Base-by-base conservation (phyloP, 441 rosid species). In the Isatis lusitanica region DNA sequence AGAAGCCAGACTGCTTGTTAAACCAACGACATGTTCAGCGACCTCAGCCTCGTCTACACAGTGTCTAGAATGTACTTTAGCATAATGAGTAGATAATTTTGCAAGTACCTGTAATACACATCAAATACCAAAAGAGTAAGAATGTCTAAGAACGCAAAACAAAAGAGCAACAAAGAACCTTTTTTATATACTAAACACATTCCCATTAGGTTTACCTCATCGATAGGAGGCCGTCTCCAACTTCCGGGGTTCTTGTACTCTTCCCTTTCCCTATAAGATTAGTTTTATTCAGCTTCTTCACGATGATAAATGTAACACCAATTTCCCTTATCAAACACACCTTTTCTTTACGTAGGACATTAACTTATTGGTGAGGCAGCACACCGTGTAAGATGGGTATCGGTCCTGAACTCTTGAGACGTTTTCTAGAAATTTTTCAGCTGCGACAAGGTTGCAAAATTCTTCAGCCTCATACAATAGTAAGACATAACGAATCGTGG, bases 31-130 rank as follows among this genome's bases (percentile, higher is more conserved):
- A 78, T 96, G 97, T 74, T 90, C 98, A 71, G 97, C 97, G 31
- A 93, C 78, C 76, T 96, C 99, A 80, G 97, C 94, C 87, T 93
- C 98, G 79, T 96, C 97, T 72, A 78, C 77, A 79, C 98, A 93
- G 26, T 85, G 97, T 84, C 98, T 86, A 31, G 91, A 83, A 85
- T 89, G 97, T 61, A 90, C 93, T 79, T 83, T 79, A 38, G 52
- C 74, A 82, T 71, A 93, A 77, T 86, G 90, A 61, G 96, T 87
- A 57, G 90, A 87, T 78, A 96, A 78, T 75, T 85, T 89, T 58
- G 97, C 94, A 78, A 96, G 73, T 28, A 70, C 88, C 97, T 91
- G 87, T 59, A 53, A 2, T 13, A 57, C 50, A 64, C 6, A 50
- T 47, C 40, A 69, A 30, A 30, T 12, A 30, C 30, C 43, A 24